These are phyloP conservation scores for Verticillium klebahnii DNA, from an alignment of 2,329 filamentous ascomycete species.

Conservation along the genomic window DNA sequence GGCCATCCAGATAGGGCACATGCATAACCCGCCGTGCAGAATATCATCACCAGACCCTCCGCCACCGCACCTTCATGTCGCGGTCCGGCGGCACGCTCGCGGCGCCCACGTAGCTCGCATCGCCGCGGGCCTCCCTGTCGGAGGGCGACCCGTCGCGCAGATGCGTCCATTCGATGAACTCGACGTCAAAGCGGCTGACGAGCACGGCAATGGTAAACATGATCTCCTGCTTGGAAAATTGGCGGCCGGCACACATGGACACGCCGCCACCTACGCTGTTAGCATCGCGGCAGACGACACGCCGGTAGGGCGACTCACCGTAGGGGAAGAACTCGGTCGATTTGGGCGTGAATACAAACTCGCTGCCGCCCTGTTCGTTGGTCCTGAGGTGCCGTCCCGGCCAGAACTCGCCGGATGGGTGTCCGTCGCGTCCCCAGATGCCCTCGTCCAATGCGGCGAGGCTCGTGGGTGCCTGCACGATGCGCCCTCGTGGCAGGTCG, in stretches of 20 bases:
- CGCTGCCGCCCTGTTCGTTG: neutral
- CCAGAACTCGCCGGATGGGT: conserved; percentile 12
- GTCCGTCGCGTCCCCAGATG: conserved; percentile 6
- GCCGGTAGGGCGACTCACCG: neutral
- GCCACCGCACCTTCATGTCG: conserved; percentile 7
- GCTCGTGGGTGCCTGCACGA: conserved; percentile 17
- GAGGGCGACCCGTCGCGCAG: conserved; percentile 2
- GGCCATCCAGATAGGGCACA: neutral
- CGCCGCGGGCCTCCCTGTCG: conserved; percentile 5
- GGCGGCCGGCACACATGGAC: conserved; percentile 30
- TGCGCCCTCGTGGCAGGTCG: conserved; percentile 11
- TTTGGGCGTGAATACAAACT: conserved; percentile 6
- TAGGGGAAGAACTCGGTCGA: conserved; percentile 8
- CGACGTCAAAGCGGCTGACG: conserved; percentile 23
- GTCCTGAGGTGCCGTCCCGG: conserved; percentile 11
- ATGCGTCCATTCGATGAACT: conserved; percentile 16
- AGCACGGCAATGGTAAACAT: conserved; percentile 26
- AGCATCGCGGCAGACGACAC: neutral
- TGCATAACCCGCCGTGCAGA: neutral
- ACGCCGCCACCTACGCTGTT: conserved; percentile 22
- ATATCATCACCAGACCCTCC: neutral
- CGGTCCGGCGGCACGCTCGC: conserved; percentile 11
- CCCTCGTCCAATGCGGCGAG: conserved; percentile 15
- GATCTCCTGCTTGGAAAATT: conserved; percentile 35
- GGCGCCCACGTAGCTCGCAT: conserved; percentile 6